Evolutionary conservation across 75 land plant species (phyloP), one percentile per base, ranked within the genome.

Genomic region (Pinus tabuliformis): DNA sequence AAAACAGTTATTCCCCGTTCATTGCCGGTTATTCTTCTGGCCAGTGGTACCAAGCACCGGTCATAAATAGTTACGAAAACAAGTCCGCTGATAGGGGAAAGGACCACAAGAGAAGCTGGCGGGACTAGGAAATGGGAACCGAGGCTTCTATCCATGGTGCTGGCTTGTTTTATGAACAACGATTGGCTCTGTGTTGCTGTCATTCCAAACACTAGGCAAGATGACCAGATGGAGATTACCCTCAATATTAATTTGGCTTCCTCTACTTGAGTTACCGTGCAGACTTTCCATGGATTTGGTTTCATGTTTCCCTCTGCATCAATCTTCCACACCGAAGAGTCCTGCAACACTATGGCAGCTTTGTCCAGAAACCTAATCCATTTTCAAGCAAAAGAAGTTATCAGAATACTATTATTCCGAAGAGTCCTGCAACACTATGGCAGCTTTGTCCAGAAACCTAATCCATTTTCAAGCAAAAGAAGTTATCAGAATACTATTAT

Each of bases 221-320:
- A 75, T n/a, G 76, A 21, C 86, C 86, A 84, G 57, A 84, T 84
- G 16, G 86, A 83, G 5, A 84, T 62, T 73, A 82, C 63, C 36
- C 79, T 78, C 12, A 81, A n/a, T 36, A 84, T 33, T 9, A 77
- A 65, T 70, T 84, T 84, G 60, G 82, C 73, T 73, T 84, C 86
- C 78, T 84, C 86, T 14, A 84, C 84, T 64, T 84, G 84, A 57
- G 86, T 81, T 57, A 84, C 86, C 28, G 84, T 77, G 80, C 84
- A 84, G 13, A 84, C 30, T 80, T 57, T 81, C 86, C 86, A 81
- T 65, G 70, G 42, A 36, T 36, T 65, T 33, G 12, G 80, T 71
- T 45, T 30, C 33, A 17, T 71, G 54, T 22, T 71, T 42, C 21
- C 54, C 54, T 39, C 4, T 71, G 73, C 16, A 22, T 24, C 15